These are phyloP conservation scores for Dryadomyces quercus-mongolicae DNA, from an alignment of 2,329 filamentous ascomycete genomes.

Conservation along the genomic window DNA sequence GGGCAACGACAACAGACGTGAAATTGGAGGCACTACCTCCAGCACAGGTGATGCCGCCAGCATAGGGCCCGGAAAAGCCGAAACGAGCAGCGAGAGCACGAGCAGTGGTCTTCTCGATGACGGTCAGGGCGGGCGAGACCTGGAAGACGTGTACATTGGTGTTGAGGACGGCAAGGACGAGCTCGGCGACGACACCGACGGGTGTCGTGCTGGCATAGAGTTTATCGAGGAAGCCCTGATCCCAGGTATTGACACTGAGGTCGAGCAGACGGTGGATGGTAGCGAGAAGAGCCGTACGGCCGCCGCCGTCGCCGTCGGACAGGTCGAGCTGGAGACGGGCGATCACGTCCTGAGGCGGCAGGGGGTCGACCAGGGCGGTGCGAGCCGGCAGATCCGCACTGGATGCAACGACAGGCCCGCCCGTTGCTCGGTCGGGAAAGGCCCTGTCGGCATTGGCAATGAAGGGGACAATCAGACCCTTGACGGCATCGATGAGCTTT, in stretches of 20 bases:
- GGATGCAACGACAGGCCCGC: slow-evolving; percentile 31
- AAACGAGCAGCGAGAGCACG: slow-evolving; percentile 63
- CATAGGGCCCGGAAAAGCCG: slow-evolving; percentile 57
- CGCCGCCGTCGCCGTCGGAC: slow-evolving; percentile 41
- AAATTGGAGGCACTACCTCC: slow-evolving; percentile 79
- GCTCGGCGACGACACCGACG: slow-evolving; percentile 70
- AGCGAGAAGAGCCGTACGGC: slow-evolving; percentile 62
- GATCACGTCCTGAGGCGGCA: slow-evolving; percentile 44
- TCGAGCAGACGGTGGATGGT: slow-evolving; percentile 59
- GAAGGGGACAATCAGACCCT: slow-evolving; percentile 57
- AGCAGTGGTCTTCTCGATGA: slow-evolving; percentile 78
- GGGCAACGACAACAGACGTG: slow-evolving; percentile 73
- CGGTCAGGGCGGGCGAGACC: slow-evolving; percentile 76
- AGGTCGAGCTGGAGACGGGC: slow-evolving; percentile 46
- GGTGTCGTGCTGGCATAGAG: slow-evolving; percentile 85
- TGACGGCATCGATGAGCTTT: slow-evolving; percentile 57
- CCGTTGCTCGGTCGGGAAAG: slow-evolving; percentile 36
- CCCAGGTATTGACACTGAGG: slow-evolving; percentile 97
- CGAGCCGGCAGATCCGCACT: slow-evolving; percentile 25
- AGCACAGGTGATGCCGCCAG: slow-evolving; percentile 66
- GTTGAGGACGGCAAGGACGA: slow-evolving; percentile 76
- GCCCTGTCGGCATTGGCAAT: slow-evolving; percentile 58
- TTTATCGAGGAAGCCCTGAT: slow-evolving; percentile 93
- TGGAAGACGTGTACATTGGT: slow-evolving; percentile 93
- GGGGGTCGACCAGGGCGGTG: slow-evolving; percentile 52